These are phyloP conservation scores for Heliocybe sulcata DNA, from an alignment of 1,284 basidiomycete species.

Conservation along the genomic window DNA sequence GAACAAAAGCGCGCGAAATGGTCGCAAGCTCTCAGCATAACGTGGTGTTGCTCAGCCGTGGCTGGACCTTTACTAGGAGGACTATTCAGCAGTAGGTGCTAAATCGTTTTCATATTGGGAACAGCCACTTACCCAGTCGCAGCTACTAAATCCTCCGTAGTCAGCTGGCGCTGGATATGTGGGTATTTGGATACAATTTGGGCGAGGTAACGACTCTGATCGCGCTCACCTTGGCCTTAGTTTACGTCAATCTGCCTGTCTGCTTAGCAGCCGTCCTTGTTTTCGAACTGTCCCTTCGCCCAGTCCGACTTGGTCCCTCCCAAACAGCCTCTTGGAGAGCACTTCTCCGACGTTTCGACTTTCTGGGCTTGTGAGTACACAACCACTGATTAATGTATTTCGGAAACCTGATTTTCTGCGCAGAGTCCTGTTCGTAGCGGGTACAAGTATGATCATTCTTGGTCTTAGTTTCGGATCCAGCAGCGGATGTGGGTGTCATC, in stretches of 20 bases:
- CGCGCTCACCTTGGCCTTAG: slow-evolving; percentile 25
- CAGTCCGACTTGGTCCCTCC: slow-evolving; percentile 37
- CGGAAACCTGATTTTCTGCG: background rate
- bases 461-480: slow-evolving; percentile 70
- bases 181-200: slow-evolving; percentile 24
- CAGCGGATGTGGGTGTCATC: slow-evolving; percentile 50
- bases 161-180: slow-evolving; percentile 80
- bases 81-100: slow-evolving; percentile 60
- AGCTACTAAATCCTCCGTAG: slow-evolving; percentile 14
- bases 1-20: slow-evolving; percentile 63
- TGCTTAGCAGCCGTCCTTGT: slow-evolving; percentile 53
- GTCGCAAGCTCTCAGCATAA: slow-evolving; percentile 75
- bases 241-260: slow-evolving; percentile 76
- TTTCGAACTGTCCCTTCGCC: slow-evolving; percentile 48
- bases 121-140: slow-evolving; percentile 6
- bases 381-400: slow-evolving; percentile 5
- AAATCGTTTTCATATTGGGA: slow-evolving; percentile 4
- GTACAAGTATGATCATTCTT: slow-evolving; percentile 66
- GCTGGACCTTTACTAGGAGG: slow-evolving; percentile 75
- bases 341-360: slow-evolving; percentile 57
- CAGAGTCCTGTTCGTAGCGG: slow-evolving; percentile 66
- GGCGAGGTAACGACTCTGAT: slow-evolving; percentile 8
- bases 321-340: slow-evolving; percentile 46
- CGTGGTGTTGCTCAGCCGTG: slow-evolving; percentile 77
- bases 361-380: slow-evolving; percentile 57